Evolutionary conservation across 495 filamentous ascomycete species (phyloP).

Genomic region (Xylaria sp.): DNA sequence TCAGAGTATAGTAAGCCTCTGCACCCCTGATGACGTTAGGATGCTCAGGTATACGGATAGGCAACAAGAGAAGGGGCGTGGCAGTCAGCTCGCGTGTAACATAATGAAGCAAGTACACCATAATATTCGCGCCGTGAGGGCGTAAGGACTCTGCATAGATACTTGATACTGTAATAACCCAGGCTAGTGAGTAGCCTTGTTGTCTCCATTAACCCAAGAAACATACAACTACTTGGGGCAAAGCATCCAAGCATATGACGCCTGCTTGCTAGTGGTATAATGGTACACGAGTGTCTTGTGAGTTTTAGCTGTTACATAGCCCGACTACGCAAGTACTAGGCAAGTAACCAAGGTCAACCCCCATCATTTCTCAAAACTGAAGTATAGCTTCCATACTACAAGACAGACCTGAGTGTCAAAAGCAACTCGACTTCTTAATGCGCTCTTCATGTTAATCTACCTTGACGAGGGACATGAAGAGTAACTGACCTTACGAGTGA

Average conservation of each 20-base stretch:
- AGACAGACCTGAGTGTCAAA: not conserved
- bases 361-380: not conserved
- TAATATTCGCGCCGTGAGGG: not conserved
- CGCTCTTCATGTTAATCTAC: not conserved
- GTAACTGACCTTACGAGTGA: not conserved
- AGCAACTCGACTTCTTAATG: not conserved
- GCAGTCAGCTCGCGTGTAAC: not conserved
- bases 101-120: not conserved
- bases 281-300: too few relatives aligned
- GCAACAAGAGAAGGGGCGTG: not conserved
- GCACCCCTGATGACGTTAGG: not conserved
- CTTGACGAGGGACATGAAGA: not conserved
- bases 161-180: not conserved
- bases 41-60: not conserved
- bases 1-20: not conserved
- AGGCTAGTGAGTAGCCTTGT: not conserved
- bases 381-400: not conserved
- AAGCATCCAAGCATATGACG: too few relatives aligned
- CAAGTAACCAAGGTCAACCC: too few relatives aligned
- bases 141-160: not conserved
- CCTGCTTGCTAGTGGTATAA: too few relatives aligned
- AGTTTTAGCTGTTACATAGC: too few relatives aligned
- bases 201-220: too few relatives aligned
- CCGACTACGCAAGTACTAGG: too few relatives aligned
- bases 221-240: too few relatives aligned